Base-by-base conservation (phyloP, 2,329 filamentous ascomycete species). In the Scytalidium sp. region DNA sequence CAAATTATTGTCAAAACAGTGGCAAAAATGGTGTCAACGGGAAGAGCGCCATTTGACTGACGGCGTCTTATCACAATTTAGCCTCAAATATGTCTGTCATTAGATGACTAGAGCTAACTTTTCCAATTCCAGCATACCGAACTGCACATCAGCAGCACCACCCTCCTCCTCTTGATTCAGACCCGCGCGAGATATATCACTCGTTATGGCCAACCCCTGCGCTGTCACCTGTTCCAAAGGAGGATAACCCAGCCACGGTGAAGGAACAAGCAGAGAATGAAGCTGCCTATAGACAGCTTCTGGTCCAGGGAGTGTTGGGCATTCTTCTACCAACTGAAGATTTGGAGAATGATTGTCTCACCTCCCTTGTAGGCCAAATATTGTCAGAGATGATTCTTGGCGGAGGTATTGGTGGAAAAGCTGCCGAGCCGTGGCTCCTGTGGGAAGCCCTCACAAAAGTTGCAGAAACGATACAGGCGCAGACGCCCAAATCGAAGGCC, bases 291-390 rank as follows among this genome's bases (percentile, higher is more conserved):
- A 87, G 93, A 59, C 90, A 96, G 64, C 75, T 97, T 50, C 76
- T 97, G n/a, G 86, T 92, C 15, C 85, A 92, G 63, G 89, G 87
- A 23, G 78, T 91, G 32, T 74, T 99, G 54, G 86, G 90, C 20
- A 77, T 96, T 46, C 79, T 99, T 15, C 78, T 99, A 19, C 94
- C 94, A 9, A 94, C 91, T 15, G 93, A 97, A 63, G 93, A 97
- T 66, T 75, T 97, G 36, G 84, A 93, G 62, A 97, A 96, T 66
- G 83, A 83, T 47, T 96, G 90, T 66, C 75, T 97, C 61, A 87
- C 88, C 50, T 80, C 89, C 29, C 75, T 99, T 54, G 87, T 97
- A 54, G 84, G 85, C 48, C 90, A 97, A 69, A 88, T 97, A 56
- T 78, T 97, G 54, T 89, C 91, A 6, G 91, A 97, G 69, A 84